Evolutionary conservation across 164 flowering plant species (phyloP).

Genomic region (Saururus chinensis): DNA sequence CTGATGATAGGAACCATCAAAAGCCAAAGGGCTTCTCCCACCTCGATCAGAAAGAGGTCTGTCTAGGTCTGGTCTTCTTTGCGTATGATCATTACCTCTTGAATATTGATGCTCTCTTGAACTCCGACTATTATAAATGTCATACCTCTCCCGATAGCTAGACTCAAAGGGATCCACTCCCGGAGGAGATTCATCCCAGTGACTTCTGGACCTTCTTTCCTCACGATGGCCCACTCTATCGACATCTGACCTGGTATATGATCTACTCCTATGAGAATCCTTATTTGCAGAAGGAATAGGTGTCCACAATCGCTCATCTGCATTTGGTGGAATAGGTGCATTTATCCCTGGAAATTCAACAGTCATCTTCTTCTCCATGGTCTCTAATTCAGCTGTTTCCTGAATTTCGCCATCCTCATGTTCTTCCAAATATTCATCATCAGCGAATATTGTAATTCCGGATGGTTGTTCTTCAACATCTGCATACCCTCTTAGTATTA

Average conservation of each 20-base stretch:
- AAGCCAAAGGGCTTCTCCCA: constrained; percentile 30
- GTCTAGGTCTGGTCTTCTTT: constrained; percentile 34
- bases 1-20: constrained; percentile 24
- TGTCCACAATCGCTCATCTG: constrained; percentile 63
- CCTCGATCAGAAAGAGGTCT: constrained; percentile 51
- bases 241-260: constrained; percentile 30
- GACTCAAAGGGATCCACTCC: constrained; percentile 24
- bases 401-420: constrained; percentile 74
- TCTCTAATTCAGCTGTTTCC: constrained; percentile 24
- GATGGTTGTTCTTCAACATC: constrained; percentile 67
- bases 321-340: constrained; percentile 86
- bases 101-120: constrained; percentile 20
- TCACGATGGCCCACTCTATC: constrained; percentile 31
- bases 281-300: constrained; percentile 16
- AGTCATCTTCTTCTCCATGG: constrained; percentile 43
- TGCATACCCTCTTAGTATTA: constrained; percentile 15
- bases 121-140: constrained; percentile 21
- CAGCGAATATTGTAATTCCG: constrained; percentile 70
- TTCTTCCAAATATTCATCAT: constrained; percentile 37
- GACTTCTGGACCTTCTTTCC: constrained; percentile 34
- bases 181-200: constrained; percentile 55
- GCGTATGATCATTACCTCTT: constrained; percentile 16
- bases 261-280: constrained; percentile 19
- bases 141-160: constrained; percentile 32
- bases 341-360: constrained; percentile 87